A percentile compares a stretch with the other conserved stretches of the same genome.
Evolutionary conservation across 106 monocot genomes (phyloP).

Genomic region (Dendrobium chrysotoxum): DNA sequence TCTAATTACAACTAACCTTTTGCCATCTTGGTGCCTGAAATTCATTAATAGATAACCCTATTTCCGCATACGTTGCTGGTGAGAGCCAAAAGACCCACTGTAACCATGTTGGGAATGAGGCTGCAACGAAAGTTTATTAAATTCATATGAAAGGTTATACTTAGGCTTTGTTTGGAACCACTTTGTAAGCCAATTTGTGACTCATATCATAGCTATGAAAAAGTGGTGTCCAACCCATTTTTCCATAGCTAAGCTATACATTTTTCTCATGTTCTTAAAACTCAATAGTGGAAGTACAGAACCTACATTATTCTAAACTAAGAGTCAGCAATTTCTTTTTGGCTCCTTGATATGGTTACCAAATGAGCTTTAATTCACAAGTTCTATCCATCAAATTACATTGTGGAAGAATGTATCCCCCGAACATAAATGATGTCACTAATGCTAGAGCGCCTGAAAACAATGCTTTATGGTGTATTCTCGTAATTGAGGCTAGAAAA

Average conservation of each 20-base stretch:
- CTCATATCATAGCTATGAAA: too few relatives aligned
- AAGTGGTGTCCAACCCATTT: background rate
- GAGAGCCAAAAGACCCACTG: slow-evolving; percentile 18
- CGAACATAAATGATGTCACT: slow-evolving; percentile 3
- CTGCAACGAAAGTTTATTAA: slow-evolving; percentile 1
- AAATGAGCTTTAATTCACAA: background rate
- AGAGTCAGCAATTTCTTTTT: background rate
- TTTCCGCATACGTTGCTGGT: slow-evolving; percentile 21
- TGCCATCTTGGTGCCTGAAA: slow-evolving; percentile 22
- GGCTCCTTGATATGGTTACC: background rate
- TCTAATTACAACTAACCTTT: slow-evolving; percentile 8
- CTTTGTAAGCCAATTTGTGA: too few relatives aligned
- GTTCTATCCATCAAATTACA: background rate
- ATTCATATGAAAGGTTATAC: background rate
- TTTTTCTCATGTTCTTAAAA: too few relatives aligned
- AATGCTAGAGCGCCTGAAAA: slow-evolving; percentile 4
- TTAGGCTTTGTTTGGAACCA: too few relatives aligned
- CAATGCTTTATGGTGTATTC: background rate
- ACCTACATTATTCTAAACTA: background rate
- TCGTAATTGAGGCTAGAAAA: slow-evolving; percentile 9
- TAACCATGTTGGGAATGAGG: slow-evolving; percentile 17
- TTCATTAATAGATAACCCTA: slow-evolving; percentile 19
- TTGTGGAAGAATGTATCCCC: slow-evolving; percentile 19
- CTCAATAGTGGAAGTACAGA: background rate
- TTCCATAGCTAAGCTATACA: background rate